phyloP scores from a whole-genome alignment of 2,329 filamentous ascomycete genomes.

The Sphaerulina vaccinii region DNA sequence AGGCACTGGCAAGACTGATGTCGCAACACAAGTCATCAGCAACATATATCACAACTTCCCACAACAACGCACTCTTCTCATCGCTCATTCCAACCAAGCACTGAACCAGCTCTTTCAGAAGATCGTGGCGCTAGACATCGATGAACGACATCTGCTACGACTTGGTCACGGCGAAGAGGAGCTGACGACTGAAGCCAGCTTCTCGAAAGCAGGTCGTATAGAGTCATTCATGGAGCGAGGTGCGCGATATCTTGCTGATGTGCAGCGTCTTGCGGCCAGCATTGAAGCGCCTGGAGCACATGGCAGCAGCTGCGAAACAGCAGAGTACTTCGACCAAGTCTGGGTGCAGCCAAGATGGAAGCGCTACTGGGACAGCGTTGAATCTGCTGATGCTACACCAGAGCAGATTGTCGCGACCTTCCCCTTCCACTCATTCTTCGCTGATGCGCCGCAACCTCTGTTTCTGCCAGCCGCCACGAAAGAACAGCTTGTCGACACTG shows the following conservation, averaged over 20 bases:
- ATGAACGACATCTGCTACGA: conserved; percentile 87
- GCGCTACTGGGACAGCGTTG: conserved; percentile 70
- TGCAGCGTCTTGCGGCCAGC: conserved; percentile 79
- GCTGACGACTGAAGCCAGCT: conserved; percentile 78
- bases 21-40: conserved; percentile 96
- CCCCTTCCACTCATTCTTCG: conserved; percentile 86
- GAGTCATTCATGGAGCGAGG: conserved; percentile 93
- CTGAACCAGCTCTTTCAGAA: conserved; percentile 97
- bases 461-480: conserved; percentile 68
- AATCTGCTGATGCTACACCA: conserved; percentile 48
- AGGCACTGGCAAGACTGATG: conserved; percentile 98
- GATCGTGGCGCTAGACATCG: conserved; percentile 93
- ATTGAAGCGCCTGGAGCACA: conserved; percentile 90
- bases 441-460: conserved; percentile 79
- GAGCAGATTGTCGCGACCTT: conserved; percentile 70
- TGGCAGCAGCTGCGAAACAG: conserved; percentile 92
- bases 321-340: conserved; percentile 92
- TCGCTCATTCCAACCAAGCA: conserved; percentile 97
- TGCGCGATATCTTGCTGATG: conserved; percentile 73
- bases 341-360: conserved; percentile 87
- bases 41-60: conserved; percentile 99
- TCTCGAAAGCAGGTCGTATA: conserved; percentile 91
- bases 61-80: conserved; percentile 81
- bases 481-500: conserved; percentile 70
- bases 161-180: conserved; percentile 96